Percentiles rank a stretch among this genome's conserved stretches.
Evolutionary conservation across 2,329 filamentous ascomycete genomes (phyloP).

Genomic region (Diaporthe citriasiana): DNA sequence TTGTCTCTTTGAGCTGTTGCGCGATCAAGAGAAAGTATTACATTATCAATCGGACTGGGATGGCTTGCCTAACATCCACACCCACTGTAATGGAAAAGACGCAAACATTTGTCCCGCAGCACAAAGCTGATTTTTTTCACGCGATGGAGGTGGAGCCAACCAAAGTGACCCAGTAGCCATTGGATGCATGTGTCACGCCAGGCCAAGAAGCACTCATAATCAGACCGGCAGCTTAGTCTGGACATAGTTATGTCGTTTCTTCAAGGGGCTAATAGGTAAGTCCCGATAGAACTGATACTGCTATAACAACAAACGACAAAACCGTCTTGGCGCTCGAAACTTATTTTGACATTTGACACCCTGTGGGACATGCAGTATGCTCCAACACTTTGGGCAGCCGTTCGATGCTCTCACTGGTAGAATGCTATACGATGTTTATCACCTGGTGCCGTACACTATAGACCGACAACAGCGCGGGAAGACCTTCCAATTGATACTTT

Average conservation of each 20-base stretch:
- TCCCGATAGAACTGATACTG: background rate
- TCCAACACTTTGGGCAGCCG: background rate
- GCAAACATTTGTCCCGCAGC: too few relatives aligned
- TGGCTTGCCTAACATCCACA: background rate
- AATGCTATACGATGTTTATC: background rate
- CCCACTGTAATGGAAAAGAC: background rate
- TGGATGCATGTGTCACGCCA: background rate
- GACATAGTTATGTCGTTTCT: too few relatives aligned
- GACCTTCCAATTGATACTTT: background rate
- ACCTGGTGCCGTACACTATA: background rate
- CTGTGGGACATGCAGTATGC: background rate
- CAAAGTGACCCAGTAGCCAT: background rate
- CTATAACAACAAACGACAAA: background rate
- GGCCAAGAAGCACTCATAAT: background rate
- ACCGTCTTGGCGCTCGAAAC: too few relatives aligned
- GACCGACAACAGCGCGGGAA: background rate
- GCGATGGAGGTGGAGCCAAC: too few relatives aligned
- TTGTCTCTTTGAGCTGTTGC: slow-evolving; percentile 2
- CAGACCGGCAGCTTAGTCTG: background rate
- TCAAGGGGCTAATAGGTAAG: background rate
- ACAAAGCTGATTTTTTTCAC: too few relatives aligned
- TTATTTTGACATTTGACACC: too few relatives aligned
- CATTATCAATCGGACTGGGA: slow-evolving; percentile 7
- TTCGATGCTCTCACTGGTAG: background rate
- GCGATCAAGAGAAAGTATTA: slow-evolving; percentile 1